These are phyloP conservation scores for Closterium sp. DNA, from an alignment of 139 green algal genomes.

Conservation along the genomic window DNA sequence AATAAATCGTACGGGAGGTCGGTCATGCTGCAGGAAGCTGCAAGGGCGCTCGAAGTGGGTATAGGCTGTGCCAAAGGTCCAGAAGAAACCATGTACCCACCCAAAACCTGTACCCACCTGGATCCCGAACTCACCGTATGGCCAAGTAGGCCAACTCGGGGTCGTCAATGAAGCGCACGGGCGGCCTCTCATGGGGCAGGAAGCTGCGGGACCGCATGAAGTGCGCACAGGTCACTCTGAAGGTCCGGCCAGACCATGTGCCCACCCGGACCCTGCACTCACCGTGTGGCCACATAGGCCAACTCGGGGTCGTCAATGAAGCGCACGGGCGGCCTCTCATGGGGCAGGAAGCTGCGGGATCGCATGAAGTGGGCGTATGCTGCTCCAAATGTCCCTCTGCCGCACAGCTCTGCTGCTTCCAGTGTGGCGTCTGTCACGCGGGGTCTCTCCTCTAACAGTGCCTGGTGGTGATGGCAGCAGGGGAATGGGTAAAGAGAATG, in stretches of 20 bases:
- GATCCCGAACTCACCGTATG: conserved; percentile 42
- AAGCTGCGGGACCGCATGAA: conserved; percentile 89
- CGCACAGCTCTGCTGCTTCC: not conserved
- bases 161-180: conserved; percentile 92
- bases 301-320: conserved; percentile 91
- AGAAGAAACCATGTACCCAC: conserved; percentile 10
- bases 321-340: no score
- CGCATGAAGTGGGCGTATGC: conserved; percentile 91
- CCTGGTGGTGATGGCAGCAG: conserved; percentile 37
- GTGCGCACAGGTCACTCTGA: conserved; percentile 80
- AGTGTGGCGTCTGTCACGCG: conserved; percentile 51
- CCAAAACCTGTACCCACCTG: no score
- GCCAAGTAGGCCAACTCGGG: conserved; percentile 87
- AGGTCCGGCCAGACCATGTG: conserved; percentile 54
- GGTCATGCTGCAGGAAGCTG: conserved; percentile 78
- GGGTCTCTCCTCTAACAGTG: conserved; percentile 73
- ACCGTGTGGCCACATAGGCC: conserved; percentile 73
- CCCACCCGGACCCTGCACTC: no score
- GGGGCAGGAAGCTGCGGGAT: conserved; percentile 75
- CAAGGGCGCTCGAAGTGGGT: conserved; percentile 82
- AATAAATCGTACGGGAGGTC: conserved; percentile 71
- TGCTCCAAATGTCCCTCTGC: conserved; percentile 67
- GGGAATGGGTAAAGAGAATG: no score
- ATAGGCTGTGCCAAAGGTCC: conserved; percentile 83
- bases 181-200: conserved; percentile 75